These are phyloP conservation scores for Omphalotus olearius DNA, from an alignment of 1,284 basidiomycete genomes.

Conservation along the genomic window DNA sequence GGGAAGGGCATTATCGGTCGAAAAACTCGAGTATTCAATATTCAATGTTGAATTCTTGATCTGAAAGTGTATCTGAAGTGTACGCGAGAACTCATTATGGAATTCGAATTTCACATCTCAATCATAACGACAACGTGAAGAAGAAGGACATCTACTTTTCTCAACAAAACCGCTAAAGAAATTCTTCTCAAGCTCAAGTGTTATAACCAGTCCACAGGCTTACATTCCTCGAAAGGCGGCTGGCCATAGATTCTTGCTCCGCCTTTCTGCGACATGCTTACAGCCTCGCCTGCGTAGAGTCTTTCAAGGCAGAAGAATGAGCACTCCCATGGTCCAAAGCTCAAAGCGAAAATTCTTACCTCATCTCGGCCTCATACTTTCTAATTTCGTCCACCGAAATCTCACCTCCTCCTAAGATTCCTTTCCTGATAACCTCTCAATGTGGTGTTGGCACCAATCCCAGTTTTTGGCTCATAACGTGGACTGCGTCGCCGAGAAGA, in stretches of 20 bases:
- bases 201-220: constrained; percentile 4
- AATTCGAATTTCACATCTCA: too few relatives aligned
- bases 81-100: too few relatives aligned
- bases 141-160: too few relatives aligned
- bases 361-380: constrained; percentile 4
- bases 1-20: too few relatives aligned
- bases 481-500: constrained; percentile 1
- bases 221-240: constrained; percentile 6
- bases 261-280: background rate
- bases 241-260: constrained; percentile 6
- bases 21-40: too few relatives aligned
- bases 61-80: too few relatives aligned
- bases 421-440: constrained; percentile 2
- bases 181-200: too few relatives aligned
- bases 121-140: too few relatives aligned
- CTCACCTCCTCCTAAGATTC: background rate
- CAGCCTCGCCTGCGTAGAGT: constrained; percentile 3
- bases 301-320: background rate
- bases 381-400: background rate
- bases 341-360: background rate
- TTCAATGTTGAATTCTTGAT: too few relatives aligned
- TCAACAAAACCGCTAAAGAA: too few relatives aligned
- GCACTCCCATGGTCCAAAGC: too few relatives aligned
- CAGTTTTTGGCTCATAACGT: constrained; percentile 4
- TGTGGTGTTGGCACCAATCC: constrained; percentile 7